Evolutionary conservation across 495 filamentous ascomycete species (phyloP).

Genomic region (Neurospora sp.): DNA sequence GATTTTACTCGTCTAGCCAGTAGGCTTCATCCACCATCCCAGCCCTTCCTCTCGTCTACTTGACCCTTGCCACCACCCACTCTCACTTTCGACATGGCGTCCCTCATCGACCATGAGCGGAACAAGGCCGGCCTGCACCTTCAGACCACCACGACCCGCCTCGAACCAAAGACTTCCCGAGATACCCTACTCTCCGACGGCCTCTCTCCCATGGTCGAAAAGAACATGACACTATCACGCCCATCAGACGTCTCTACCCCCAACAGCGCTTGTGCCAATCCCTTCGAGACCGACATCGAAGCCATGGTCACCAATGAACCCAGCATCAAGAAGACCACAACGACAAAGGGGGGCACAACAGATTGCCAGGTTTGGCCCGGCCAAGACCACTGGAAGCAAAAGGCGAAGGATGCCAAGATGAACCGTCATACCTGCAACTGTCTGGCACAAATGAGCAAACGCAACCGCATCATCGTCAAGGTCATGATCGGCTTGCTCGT

Average conservation of each 20-base stretch:
- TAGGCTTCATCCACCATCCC: not conserved
- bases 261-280: constrained; percentile 22
- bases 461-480: constrained; percentile 35
- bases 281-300: constrained; percentile 40
- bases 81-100: constrained; percentile 14
- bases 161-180: constrained; percentile 15
- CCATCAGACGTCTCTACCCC: constrained; percentile 29
- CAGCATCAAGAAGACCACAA: constrained; percentile 21
- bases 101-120: constrained; percentile 12
- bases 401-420: constrained; percentile 37
- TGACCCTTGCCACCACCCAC: not conserved
- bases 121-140: constrained; percentile 23
- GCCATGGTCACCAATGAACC: constrained; percentile 29
- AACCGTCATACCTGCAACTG: constrained; percentile 33
- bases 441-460: constrained; percentile 34
- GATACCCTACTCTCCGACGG: constrained; percentile 17
- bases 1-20: not conserved
- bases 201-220: constrained; percentile 17
- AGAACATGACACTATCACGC: constrained; percentile 17
- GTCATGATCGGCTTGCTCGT: constrained; percentile 32
- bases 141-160: constrained; percentile 15
- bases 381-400: constrained; percentile 39
- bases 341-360: constrained; percentile 19
- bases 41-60: not conserved
- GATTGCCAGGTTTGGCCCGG: constrained; percentile 41